phyloP scores from a whole-genome alignment of 2,329 filamentous ascomycete genomes.

The Tolypocladium ovalisporum region DNA sequence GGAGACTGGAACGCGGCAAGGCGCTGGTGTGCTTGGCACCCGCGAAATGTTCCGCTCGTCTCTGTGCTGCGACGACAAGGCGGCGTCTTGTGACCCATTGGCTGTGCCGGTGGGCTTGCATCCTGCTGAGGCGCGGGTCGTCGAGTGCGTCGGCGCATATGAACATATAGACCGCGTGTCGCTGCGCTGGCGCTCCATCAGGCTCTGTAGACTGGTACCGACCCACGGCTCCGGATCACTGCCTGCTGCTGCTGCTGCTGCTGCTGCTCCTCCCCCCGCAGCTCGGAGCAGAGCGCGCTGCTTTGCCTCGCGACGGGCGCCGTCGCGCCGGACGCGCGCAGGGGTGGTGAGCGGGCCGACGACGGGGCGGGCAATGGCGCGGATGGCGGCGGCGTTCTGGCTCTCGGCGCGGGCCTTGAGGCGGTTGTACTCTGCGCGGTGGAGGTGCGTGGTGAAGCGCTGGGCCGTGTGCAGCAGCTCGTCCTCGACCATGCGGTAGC shows the following conservation, averaged over 20 bases:
- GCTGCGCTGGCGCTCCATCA: slow-evolving; percentile 31
- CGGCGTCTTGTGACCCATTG: neutral
- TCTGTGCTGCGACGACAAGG: neutral
- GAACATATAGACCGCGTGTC: slow-evolving; percentile 13
- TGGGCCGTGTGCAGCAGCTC: slow-evolving; percentile 60
- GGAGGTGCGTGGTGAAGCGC: slow-evolving; percentile 62
- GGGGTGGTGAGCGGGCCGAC: slow-evolving; percentile 22
- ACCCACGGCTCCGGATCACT: slow-evolving; percentile 10
- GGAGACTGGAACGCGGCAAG: neutral
- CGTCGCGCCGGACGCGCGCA: slow-evolving; percentile 11
- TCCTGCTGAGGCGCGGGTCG: neutral
- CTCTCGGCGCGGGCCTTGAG: slow-evolving; percentile 47
- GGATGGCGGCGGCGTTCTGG: slow-evolving; percentile 42
- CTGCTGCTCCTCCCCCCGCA: neutral
- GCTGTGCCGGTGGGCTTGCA: neutral
- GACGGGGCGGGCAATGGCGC: slow-evolving; percentile 39
- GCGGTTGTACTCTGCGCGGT: slow-evolving; percentile 65
- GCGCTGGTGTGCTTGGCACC: neutral
- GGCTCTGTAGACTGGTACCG: slow-evolving; percentile 25
- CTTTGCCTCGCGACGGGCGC: slow-evolving; percentile 9
- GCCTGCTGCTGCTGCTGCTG: neutral
- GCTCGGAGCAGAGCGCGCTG: slow-evolving; percentile 11
- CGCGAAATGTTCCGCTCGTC: neutral
- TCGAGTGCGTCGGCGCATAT: neutral
- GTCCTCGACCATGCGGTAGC: slow-evolving; percentile 76